Evolutionary conservation across 768 basidiomycete species (phyloP).

Genomic region (Suillus luteus): DNA sequence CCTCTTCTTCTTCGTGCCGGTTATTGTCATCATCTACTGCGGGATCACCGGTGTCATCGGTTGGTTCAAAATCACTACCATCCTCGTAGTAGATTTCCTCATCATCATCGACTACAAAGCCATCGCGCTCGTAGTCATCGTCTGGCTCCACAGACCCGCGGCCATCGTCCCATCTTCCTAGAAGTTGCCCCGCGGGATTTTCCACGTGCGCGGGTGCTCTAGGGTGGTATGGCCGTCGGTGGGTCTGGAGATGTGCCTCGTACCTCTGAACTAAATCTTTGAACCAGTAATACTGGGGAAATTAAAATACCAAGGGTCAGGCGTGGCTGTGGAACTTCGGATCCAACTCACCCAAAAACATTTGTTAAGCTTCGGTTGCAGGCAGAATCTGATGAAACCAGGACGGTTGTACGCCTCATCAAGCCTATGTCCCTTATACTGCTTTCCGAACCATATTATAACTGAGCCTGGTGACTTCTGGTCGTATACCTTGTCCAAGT

Average conservation of each 20-base stretch:
- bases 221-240: not conserved
- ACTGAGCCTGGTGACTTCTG: constrained; percentile 27
- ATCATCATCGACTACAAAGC: constrained; percentile 7
- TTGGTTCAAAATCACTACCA: not conserved
- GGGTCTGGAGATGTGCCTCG: not conserved
- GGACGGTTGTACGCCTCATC: constrained; percentile 17
- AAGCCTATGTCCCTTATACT: constrained; percentile 20
- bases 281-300: not conserved
- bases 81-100: not conserved
- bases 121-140: constrained; percentile 1
- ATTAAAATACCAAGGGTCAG: not conserved
- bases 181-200: constrained; percentile 7
- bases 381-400: constrained; percentile 19
- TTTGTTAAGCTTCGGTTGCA: not conserved
- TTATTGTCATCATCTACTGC: not conserved
- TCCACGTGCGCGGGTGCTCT: not conserved
- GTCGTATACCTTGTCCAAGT: constrained; percentile 19
- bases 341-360: not conserved
- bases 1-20: not conserved
- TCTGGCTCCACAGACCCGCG: constrained; percentile 4
- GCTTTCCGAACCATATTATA: constrained; percentile 22
- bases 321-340: not conserved
- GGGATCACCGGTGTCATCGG: not conserved
- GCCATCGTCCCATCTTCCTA: constrained; percentile 7
- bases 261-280: constrained; percentile 7